Base-by-base conservation (phyloP, 2,329 filamentous ascomycete species). In the Sclerotinia glacialis region DNA sequence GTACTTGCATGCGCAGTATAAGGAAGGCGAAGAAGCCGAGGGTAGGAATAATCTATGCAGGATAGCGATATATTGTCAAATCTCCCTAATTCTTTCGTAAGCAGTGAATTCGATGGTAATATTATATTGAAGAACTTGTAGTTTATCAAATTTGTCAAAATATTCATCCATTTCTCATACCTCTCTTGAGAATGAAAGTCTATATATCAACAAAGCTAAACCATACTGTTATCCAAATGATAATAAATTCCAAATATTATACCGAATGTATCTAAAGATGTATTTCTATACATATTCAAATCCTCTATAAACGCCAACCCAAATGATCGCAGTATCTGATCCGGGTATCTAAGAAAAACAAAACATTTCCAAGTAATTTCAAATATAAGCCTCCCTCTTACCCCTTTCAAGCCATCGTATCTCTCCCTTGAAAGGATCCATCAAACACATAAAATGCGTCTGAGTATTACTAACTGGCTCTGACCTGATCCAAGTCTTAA, bases 401-500 rank as follows among this genome's bases (percentile, higher is more conserved):
- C 70, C 71, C 60, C 72, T 69, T 44, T 72, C 67, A 11, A 81
- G 71, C 80, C 82, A 86, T 18, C 77, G 73, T 28, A 87, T 76
- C 16, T 76, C 75, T 0, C 84, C 84, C 18, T 73, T 74, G 7
- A 68, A 73, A 4, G 85, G 82, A 75, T 88, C 85, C 81, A 89
- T 81, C 37, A 88, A 76, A 26, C 80, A 80, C 5, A 81, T 80
- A 74, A 83, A 88, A 75, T 89, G 85, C 2, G 84, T 87, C 46
- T 78, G 78, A 65, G 85, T 82, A 71, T 87, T 88, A 21, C 80
- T 80, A 4, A 83, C 82, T 0, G 85, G 85, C 67, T 81, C 83
- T 18, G 76, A 76, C 28, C 77, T 76, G 11, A 86, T 76, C 84
- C 85, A 85, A 14, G 75, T 70, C 2, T 79, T 75, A 3, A 86